Percentiles rank a stretch among this genome's conserved stretches.
These are phyloP conservation scores for Fusarium protoensiforme DNA, from an alignment of 2,329 filamentous ascomycete species.

Conservation along the genomic window DNA sequence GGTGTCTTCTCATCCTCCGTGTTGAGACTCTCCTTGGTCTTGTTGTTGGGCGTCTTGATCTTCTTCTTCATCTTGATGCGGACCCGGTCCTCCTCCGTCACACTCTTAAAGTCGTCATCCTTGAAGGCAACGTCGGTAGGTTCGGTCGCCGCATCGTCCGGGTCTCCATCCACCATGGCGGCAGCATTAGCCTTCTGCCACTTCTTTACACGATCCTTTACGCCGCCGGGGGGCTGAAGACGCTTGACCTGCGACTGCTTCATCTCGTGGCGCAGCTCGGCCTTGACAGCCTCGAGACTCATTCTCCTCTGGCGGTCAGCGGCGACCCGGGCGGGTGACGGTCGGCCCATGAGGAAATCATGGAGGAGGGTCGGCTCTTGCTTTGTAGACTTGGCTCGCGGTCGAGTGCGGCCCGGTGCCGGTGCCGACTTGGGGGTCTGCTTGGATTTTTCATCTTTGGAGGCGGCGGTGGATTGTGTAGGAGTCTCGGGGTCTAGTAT, in stretches of 20 bases:
- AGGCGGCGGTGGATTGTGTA: slow-evolving; percentile 17
- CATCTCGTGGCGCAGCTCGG: slow-evolving; percentile 63
- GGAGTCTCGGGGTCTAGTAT: slow-evolving; percentile 39
- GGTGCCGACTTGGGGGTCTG: slow-evolving; percentile 58
- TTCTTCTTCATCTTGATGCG: slow-evolving; percentile 66
- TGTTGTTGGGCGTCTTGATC: slow-evolving; percentile 49
- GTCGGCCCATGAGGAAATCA: slow-evolving; percentile 69
- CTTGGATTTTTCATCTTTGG: slow-evolving; percentile 27
- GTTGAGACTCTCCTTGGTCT: slow-evolving; percentile 38
- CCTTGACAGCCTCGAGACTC: slow-evolving; percentile 69
- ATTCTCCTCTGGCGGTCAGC: slow-evolving; percentile 65
- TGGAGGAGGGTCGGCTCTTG: slow-evolving; percentile 59
- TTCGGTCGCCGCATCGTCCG: slow-evolving; percentile 64
- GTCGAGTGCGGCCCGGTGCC: slow-evolving; percentile 49
- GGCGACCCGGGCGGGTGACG: slow-evolving; percentile 64
- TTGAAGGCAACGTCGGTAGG: slow-evolving; percentile 71
- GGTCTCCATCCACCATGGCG: slow-evolving; percentile 63
- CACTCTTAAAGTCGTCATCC: slow-evolving; percentile 66
- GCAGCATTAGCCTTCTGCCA: slow-evolving; percentile 86
- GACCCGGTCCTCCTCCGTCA: slow-evolving; percentile 70
- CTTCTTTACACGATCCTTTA: slow-evolving; percentile 81
- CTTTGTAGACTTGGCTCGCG: slow-evolving; percentile 53
- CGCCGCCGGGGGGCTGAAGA: slow-evolving; percentile 72
- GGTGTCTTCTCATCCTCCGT: slow-evolving; percentile 38
- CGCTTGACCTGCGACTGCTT: slow-evolving; percentile 67